Base-by-base conservation (phyloP, 2,329 filamentous ascomycete species). In the Orbilia oligospora region DNA sequence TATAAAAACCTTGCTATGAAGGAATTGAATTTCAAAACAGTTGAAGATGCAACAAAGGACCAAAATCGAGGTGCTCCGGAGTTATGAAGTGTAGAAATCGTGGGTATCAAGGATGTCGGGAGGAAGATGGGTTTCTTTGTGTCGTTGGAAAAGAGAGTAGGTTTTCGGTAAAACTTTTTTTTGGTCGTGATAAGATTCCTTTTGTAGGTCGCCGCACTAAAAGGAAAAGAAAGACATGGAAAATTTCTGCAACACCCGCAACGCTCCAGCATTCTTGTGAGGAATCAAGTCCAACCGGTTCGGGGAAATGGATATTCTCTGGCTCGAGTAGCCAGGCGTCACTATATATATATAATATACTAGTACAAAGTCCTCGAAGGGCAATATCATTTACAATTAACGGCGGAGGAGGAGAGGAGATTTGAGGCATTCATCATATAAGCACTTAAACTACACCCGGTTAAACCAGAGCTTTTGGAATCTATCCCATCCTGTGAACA, bases 221-320 rank as follows among this genome's bases (percentile, higher is more conserved):
- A 18, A 46, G 30, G 14, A 49, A n/a, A 49, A 66, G 73, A 77
- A 77, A 64, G 73, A 71, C 73, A 67, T 71, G 73, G 73, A 77
- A 76, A 77, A 67, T 77, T 71, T 77, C 73, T 77, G 67, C 73
- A 77, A 77, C 73, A 71, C 67, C 56, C 58, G 56, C 72, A 76
- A 76, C 72, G 66, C 72, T 38, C 18, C 16, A 16, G 16, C n/a
- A 41, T 44, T 58, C 55, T 8, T 16, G 36, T 20, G 27, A 30
- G 27, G 27, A 30, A n/a, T n/a, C n/a, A n/a, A n/a, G n/a, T n/a
- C 27, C 20, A 36, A 36, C 9, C 33, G 10, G 33, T 36, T 44
- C 56, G 56, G 56, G 56, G 56, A 27, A 61, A 61, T 36, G 61
- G 41, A 49, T 65, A 24, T n/a, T 27, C 8, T 12, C 12, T 36